Evolutionary conservation across 2,329 filamentous ascomycete species (phyloP), one percentile per base, ranked within the genome.

Genomic region (Xenosphaeropsis pyriputrescens): DNA sequence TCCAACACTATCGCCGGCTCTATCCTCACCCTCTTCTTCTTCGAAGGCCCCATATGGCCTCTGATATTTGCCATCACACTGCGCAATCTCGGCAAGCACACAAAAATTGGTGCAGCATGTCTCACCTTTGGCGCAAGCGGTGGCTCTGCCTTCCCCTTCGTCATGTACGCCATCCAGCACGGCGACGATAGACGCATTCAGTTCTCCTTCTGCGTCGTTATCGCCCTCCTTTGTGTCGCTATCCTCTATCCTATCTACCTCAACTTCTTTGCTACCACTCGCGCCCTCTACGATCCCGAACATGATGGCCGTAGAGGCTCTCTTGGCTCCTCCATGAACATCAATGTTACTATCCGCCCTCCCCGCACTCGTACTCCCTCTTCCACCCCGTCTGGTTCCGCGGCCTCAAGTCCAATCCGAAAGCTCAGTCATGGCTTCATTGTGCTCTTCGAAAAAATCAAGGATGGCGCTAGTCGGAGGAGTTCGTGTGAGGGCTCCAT

Each of bases 41-140:
- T 83, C 50, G 84, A 89, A 55, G 82, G 79, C 0, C 84, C 85
- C 36, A 73, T 85, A 48, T 94, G 84, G 65, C 85, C 86, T 0
- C 75, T 88, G 2, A 77, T 91, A 41, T 85, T 86, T 47, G 77
- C 82, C 4, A 68, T 91, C 12, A 82, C 80, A 3, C 76, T 93
- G 41, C 73, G 84, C 2, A 85, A 85, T 1, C 72, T 93, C 36
- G 85, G 85, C 0, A 69, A 73, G 13, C 70, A 84, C 45, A 86
- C 81, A 3, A 93, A 93, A 60, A 70, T 79, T 35, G 85, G 80
- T 0, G 79, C 80, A 0, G 80, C 80, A 2, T 83, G 75, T 55
- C 77, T 93, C 45, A 83, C 88, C 0, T 49, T 50, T 1, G 43
- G 45, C 1, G 41, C 40, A 1, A 36, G 41, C 18, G 52, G 50